Evolutionary conservation across 495 filamentous ascomycete species (phyloP), one percentile per base, ranked within the genome.

Genomic region (Achaetomiella virescens): DNA sequence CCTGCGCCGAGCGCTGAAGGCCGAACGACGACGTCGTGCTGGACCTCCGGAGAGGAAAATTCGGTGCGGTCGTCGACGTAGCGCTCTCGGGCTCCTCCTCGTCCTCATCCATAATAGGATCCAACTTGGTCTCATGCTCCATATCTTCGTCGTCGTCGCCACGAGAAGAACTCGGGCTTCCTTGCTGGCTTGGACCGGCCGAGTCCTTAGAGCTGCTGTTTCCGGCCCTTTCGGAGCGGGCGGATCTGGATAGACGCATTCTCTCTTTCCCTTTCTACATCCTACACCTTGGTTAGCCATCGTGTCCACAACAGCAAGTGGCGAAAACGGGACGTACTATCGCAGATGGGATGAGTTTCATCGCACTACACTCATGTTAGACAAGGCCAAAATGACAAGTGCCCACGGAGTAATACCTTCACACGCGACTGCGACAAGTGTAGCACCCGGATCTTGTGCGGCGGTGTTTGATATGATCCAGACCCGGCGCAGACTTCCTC

Each of bases 401-500:
- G 10, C 8, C 9, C 22, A 14, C 8, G 21, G n/a, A 7, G 42
- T 20, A 40, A 57, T 78, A 89, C 88, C 83, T 98, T 98, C 53
- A 98, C 90, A 60, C 93, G 79, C 43, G 81, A 55, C 83, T 82
- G 63, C 93, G 82, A 67, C 93, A 98, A 14, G 93, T 98, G 70
- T 87, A 96, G 72, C 93, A 98, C 33, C 93, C 93, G 54, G 89
- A 96, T 59, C 93, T 79, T 43, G 93, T 97, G 57, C 93, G 84
- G 47, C 91, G 87, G 64, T 97, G 92, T 68, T 97, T 98, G 61
- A 95, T 87, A 61, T 88, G 85, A 52, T 96, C 91, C 15, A 78
- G 67, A 15, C 82, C 80, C 6, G 79, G 71, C n/a, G 75, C 70
- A 14, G 79, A 79, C 56, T 81, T 82, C 54, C 81, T 73, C 57